Percentiles rank a stretch among this genome's conserved stretches.
Evolutionary conservation across 176 grass and related monocot genomes (phyloP).

Genomic region (Lolium rigidum): DNA sequence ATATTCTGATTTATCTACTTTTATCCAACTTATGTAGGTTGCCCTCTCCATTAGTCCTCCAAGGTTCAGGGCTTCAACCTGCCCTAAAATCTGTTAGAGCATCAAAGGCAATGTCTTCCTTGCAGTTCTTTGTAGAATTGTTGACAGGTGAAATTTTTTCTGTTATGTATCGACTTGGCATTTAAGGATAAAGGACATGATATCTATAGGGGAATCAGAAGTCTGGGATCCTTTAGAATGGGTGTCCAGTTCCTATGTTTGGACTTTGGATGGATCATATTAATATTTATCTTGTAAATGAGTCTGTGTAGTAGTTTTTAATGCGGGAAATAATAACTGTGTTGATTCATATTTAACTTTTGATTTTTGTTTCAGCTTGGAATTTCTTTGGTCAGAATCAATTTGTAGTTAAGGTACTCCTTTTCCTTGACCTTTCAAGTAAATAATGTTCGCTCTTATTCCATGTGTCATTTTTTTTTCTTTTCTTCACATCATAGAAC

Average conservation of each 20-base stretch:
- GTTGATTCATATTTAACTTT: constrained; percentile 35
- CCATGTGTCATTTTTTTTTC: constrained; percentile 11
- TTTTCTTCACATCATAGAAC: background rate
- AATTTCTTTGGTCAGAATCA: constrained; percentile 68
- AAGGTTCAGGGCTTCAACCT: constrained; percentile 71
- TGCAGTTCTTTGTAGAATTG: constrained; percentile 61
- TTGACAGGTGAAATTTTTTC: constrained; percentile 60
- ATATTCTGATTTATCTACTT: too few relatives aligned
- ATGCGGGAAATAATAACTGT: constrained; percentile 18
- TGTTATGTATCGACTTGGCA: background rate
- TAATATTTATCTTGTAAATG: constrained; percentile 7
- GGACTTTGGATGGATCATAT: background rate
- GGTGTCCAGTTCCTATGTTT: background rate
- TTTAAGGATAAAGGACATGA: background rate
- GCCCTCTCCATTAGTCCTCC: constrained; percentile 79
- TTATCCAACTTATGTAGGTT: constrained; percentile 56
- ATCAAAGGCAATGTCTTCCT: constrained; percentile 62
- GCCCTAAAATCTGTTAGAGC: constrained; percentile 63
- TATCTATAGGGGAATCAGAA: background rate
- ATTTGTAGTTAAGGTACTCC: constrained; percentile 62
- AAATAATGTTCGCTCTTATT: background rate
- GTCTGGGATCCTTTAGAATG: background rate
- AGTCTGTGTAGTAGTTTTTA: constrained; percentile 9
- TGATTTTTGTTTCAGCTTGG: constrained; percentile 68
- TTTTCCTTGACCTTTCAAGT: background rate